Evolutionary conservation across 768 basidiomycete genomes (phyloP).

Genomic region (Tremella yokohamensis): DNA sequence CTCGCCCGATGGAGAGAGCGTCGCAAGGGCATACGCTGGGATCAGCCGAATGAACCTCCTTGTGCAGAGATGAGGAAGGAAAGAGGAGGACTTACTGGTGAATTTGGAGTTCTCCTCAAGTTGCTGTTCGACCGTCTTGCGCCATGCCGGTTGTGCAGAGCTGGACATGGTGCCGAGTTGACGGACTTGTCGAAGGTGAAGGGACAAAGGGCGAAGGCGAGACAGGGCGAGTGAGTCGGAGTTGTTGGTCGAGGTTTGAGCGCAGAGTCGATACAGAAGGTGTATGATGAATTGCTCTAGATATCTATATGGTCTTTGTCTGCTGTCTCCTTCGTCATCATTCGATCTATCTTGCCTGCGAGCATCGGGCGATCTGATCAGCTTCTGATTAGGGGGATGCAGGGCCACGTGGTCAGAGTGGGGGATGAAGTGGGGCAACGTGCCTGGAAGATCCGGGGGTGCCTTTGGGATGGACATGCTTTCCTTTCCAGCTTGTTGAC

Average conservation of each 20-base stretch:
- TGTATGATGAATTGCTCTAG: too few relatives aligned
- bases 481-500: too few relatives aligned
- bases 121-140: slow-evolving; percentile 4
- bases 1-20: slow-evolving; percentile 30
- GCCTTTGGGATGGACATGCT: too few relatives aligned
- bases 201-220: background rate
- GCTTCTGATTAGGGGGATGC: too few relatives aligned
- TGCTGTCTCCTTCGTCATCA: too few relatives aligned
- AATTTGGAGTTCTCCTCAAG: slow-evolving; percentile 31
- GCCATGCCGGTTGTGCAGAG: background rate
- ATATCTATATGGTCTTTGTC: too few relatives aligned
- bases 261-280: background rate
- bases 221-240: background rate
- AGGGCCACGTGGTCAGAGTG: too few relatives aligned
- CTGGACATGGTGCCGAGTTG: background rate
- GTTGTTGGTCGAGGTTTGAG: too few relatives aligned
- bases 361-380: too few relatives aligned
- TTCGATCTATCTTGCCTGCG: too few relatives aligned
- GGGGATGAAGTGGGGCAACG: too few relatives aligned
- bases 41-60: background rate
- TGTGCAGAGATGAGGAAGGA: background rate
- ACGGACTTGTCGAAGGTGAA: background rate
- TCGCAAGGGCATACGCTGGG: slow-evolving; percentile 40
- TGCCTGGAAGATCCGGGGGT: too few relatives aligned
- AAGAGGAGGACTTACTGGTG: slow-evolving; percentile 23